Evolutionary conservation across 2,329 filamentous ascomycete genomes (phyloP), one percentile per base, ranked within the genome.

Genomic region (Talaromyces funiculosus): DNA sequence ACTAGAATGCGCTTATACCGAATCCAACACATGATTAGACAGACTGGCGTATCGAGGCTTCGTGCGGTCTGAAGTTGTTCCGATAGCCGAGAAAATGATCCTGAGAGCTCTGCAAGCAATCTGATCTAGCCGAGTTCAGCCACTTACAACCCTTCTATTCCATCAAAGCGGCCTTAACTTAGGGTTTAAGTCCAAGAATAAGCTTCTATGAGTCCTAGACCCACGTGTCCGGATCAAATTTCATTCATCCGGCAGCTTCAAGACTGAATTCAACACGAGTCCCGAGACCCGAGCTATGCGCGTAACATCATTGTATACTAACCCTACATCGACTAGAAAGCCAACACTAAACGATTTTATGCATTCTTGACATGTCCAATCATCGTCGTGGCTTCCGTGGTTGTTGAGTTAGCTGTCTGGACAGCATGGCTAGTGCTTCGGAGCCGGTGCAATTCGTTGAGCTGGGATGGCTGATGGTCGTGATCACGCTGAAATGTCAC

Each of bases 121-220:
- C 35, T n/a, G 35, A 37, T 57, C 40, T 26, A 14, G 20, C 55
- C 53, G 53, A 56, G 53, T 56, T 24, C 53, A 10, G 53, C 54
- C 54, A 57, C 14, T 47, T 29, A 57, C 18, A n/a, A 14, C 10
- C 14, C 29, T 35, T 45, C 2, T 20, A 2, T 14, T 14, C 29
- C 20, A 8, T 16, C 37, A 20, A 20, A 51, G 33, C 47, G 47
- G 47, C 29, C 3, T 20, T n/a, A n/a, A n/a, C n/a, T n/a, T n/a
- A n/a, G n/a, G n/a, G n/a, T n/a, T 33, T 9, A 14, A 7, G 16
- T 26, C 16, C 14, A 47, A 47, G 43, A 31, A 18, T 49, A 31
- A 31, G n/a, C 45, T 9, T 26, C n/a, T 26, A 18, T 22, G 20
- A 16, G 6, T 45, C 14, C 9, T 47, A 5, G 6, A 6, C 14